Conservation (phyloP, 495 filamentous ascomycete species). For the Aspergillus conjunctus region DNA sequence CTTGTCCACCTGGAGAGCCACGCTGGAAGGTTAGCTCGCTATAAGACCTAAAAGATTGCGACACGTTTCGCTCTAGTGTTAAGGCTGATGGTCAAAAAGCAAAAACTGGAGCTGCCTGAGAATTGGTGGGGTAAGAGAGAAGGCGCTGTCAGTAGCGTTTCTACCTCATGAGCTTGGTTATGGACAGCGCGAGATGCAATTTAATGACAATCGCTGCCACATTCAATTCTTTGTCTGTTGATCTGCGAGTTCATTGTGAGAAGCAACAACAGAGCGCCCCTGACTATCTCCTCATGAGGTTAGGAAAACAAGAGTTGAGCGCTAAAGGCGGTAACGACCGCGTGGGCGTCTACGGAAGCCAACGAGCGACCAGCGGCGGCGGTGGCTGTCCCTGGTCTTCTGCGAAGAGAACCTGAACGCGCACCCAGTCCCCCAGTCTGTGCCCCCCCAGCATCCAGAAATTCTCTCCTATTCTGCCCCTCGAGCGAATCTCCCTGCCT, state of each 20-base stretch:
- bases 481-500: constrained; percentile 9
- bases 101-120: neutral
- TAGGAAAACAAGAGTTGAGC: constrained; percentile 16
- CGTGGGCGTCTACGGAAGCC: constrained; percentile 26
- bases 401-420: constrained; percentile 26
- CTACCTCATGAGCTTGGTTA: neutral
- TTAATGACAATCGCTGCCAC: neutral
- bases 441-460: constrained; percentile 10
- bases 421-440: constrained; percentile 17
- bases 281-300: constrained; percentile 12
- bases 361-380: constrained; percentile 23
- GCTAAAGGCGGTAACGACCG: constrained; percentile 28
- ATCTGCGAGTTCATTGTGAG: neutral
- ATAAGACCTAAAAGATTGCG: constrained; percentile 12
- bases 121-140: constrained; percentile 13
- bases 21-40: neutral
- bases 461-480: constrained; percentile 18
- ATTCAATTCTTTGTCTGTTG: neutral
- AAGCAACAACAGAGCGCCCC: neutral
- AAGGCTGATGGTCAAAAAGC: constrained; percentile 4
- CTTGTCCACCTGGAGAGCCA: neutral
- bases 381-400: constrained; percentile 24
- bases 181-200: neutral
- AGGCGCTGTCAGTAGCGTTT: neutral
- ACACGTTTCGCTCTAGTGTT: constrained; percentile 14